phyloP scores from a whole-genome alignment of 805 yeast species.

The Starmerella tilneyi region DNA sequence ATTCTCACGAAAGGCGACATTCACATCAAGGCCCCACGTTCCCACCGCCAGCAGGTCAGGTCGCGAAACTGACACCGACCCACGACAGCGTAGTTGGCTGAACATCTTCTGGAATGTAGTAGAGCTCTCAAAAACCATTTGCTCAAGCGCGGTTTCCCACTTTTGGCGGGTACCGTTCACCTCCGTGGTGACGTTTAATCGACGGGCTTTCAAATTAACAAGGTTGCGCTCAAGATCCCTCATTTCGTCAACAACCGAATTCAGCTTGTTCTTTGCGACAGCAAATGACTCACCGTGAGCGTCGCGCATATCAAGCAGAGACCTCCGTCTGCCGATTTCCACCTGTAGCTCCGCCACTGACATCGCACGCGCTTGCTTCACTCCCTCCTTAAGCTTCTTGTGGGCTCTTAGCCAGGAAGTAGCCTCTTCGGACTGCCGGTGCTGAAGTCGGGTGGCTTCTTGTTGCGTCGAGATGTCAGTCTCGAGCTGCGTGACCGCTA shows the following conservation, averaged over 20 bases:
- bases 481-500: not conserved
- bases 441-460: not conserved
- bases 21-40: conserved; percentile 68
- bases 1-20: conserved; percentile 75
- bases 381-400: not conserved
- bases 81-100: conserved; percentile 70
- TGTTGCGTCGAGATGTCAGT: not conserved
- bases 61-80: conserved; percentile 55
- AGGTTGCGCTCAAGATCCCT: conserved; percentile 7
- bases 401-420: conserved; percentile 3
- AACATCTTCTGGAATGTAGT: conserved; percentile 56
- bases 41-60: conserved; percentile 32
- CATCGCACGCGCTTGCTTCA: not conserved
- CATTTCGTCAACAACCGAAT: conserved; percentile 1
- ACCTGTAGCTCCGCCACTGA: conserved; percentile 2
- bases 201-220: conserved; percentile 4
- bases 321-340: conserved; percentile 5
- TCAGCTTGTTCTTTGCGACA: conserved; percentile 4
- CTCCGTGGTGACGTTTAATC: conserved; percentile 7
- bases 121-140: conserved; percentile 48
- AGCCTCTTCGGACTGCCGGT: not conserved
- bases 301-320: conserved; percentile 4
- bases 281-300: conserved; percentile 8
- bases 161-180: conserved; percentile 22
- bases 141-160: conserved; percentile 57